A percentile compares a stretch with the other conserved stretches of the same genome.
These are phyloP conservation scores for Sambucus nigra DNA, from an alignment of 129 eudicot species.

Conservation along the genomic window DNA sequence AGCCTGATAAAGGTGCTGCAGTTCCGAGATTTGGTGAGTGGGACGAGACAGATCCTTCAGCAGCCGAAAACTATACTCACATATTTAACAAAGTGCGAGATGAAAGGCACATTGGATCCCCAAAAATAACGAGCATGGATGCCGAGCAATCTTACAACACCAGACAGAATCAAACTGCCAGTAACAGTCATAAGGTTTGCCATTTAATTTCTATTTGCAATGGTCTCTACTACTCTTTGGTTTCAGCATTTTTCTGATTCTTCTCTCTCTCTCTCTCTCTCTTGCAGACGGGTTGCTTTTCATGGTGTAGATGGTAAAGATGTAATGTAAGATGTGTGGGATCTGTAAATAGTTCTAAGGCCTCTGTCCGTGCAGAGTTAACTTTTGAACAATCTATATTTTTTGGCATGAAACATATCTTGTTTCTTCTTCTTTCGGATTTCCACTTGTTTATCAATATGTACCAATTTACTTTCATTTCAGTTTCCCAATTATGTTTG, in stretches of 20 bases:
- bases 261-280: slow-evolving; percentile 1
- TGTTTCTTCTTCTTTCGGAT: not conserved
- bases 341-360: slow-evolving; percentile 32
- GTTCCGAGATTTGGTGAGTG: no score
- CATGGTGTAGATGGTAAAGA: slow-evolving; percentile 30
- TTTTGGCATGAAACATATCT: slow-evolving; percentile 13
- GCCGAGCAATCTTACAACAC: slow-evolving; percentile 30
- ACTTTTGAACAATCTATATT: slow-evolving; percentile 17
- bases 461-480: slow-evolving; percentile 9
- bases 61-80: slow-evolving; percentile 63
- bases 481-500: slow-evolving; percentile 1
- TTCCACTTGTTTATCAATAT: not conserved
- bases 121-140: slow-evolving; percentile 19
- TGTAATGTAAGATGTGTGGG: slow-evolving; percentile 5
- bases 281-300: slow-evolving; percentile 30
- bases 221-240: not conserved
- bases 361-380: slow-evolving; percentile 23
- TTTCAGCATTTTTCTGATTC: slow-evolving; percentile 5
- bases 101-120: slow-evolving; percentile 39
- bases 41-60: slow-evolving; percentile 62
- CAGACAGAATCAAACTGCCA: slow-evolving; percentile 17
- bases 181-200: slow-evolving; percentile 22
- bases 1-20: slow-evolving; percentile 73
- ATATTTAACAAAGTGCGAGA: slow-evolving; percentile 55
- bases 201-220: slow-evolving; percentile 2